Evolutionary conservation across 768 basidiomycete species (phyloP).

Genomic region (Lactarius psammicola): DNA sequence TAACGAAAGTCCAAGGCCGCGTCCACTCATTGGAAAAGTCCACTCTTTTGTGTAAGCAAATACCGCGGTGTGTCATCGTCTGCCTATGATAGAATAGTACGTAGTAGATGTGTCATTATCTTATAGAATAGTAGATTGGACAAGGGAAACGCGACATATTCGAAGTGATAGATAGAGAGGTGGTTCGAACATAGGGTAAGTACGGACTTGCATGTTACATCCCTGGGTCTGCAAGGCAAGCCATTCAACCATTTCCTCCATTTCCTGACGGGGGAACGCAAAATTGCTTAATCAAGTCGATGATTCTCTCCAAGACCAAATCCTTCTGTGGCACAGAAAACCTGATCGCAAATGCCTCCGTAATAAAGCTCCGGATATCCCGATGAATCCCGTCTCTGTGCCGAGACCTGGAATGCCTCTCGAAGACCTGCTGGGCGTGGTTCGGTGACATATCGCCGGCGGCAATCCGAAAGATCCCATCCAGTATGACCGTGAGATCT

Average conservation of each 20-base stretch:
- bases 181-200: too few relatives aligned
- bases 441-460: not conserved
- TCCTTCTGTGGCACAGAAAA: constrained; percentile 8
- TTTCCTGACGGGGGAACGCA: not conserved
- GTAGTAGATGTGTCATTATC: too few relatives aligned
- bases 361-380: constrained; percentile 6
- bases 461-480: not conserved
- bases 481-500: constrained; percentile 8
- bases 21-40: too few relatives aligned
- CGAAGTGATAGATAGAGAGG: too few relatives aligned
- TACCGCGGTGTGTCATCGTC: too few relatives aligned
- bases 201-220: too few relatives aligned
- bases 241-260: not conserved
- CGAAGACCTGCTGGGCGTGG: not conserved
- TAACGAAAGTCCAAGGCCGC: too few relatives aligned
- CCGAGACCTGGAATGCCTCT: not conserved
- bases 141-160: too few relatives aligned
- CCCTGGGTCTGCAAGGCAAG: not conserved
- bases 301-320: constrained; percentile 16
- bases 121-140: too few relatives aligned
- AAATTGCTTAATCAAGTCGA: constrained; percentile 14
- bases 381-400: not conserved
- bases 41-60: too few relatives aligned
- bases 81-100: too few relatives aligned
- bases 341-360: not conserved